Evolutionary conservation across 768 basidiomycete species (phyloP), one percentile per base, ranked within the genome.

Genomic region (Tricholoma sp.): DNA sequence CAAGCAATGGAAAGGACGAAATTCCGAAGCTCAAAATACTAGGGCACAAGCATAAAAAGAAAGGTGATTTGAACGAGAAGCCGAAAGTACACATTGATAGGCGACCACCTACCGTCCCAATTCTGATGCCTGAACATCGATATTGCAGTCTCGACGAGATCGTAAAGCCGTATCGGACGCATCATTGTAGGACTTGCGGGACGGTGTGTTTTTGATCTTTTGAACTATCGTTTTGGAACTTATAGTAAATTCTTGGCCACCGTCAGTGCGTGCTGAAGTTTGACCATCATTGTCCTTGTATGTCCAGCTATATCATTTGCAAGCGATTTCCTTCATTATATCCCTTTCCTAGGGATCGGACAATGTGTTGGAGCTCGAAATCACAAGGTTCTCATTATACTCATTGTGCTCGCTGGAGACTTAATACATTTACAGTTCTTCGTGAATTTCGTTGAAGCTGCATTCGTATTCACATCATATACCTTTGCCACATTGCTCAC

Each of bases 351-450:
- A 84, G 90, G 94, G 94, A 86, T 98, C 52, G 94, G 94, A 10
- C 91, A 94, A 65, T 98, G 94, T 61, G 91, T 97, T 17, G 94
- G 94, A 10, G 94, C 93, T 51, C 81, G 83, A 37, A 98, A 98
- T 66, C 89, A 95, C 61, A 94, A 93, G 72, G 91, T 88, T 56
- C 12, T 56, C 18, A 2, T 37, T 36, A 29, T 36, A 34, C 34
- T 50, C 20, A 4, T 54, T 13, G 28, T 31, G 20, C 7, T 29
- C 34, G 12, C 33, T 13, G 13, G 33, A 11, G 24, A 13, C 31
- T 44, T 50, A 29, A 15, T 6, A 20, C 24, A 24, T 1, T 18
- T 36, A 50, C 53, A 91, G 87, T 94, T 90, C 72, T 97, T 98
- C 69, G 63, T 94, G 53, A 89, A 87, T 63, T 95, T 96, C 68